Base-by-base conservation (phyloP, 176 grass and related monocot species). In the Melocanna baccifera region DNA sequence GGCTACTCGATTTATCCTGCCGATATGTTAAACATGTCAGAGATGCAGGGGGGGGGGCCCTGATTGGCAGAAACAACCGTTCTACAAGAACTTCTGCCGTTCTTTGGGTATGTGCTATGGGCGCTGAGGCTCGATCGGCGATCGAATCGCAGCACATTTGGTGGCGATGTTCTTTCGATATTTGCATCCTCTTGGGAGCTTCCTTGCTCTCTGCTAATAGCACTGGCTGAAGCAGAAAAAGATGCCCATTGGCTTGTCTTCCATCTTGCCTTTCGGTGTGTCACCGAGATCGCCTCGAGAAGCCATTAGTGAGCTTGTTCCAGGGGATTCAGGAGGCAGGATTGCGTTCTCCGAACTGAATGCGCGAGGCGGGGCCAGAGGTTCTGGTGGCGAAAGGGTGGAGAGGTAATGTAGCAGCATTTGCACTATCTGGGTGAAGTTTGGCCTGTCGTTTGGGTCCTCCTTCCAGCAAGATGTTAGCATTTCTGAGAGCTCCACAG, bases 201-300 rank as follows among this genome's bases (percentile, higher is more conserved):
- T 20, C 18, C 42, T 86, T 72, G 67, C 69, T 48, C 65, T 62
- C 51, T 84, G 76, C 85, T 87, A 99, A 84, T 94, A 99, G 85
- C 97, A 99, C 80, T 96, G 91, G 56, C 91, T 92, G 79, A 96
- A 99, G 88, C 97, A 99, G 90, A 92, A 99, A 89, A 96, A 92
- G 83, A 97, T 87, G 37, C 90, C 88, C 76, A 83, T 90, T 61
- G 86, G 83, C 81, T 90, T 93, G 62, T 90, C 86, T 22, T 96
- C 93, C 29, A 72, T 83, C 41, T 87, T 81, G 30, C 62, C 81
- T 75, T 96, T 91, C 0, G 89, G 86, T 6, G 88, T 88, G 59
- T 87, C 87, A 1, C 89, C 89, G 9, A 98, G 83, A 71, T 94
- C 93, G 7, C 91, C 93, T 55, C 86, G 87, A 50, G 87, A 91